Evolutionary conservation across 805 yeast genomes (phyloP).

Genomic region (Candida nemodendra): DNA sequence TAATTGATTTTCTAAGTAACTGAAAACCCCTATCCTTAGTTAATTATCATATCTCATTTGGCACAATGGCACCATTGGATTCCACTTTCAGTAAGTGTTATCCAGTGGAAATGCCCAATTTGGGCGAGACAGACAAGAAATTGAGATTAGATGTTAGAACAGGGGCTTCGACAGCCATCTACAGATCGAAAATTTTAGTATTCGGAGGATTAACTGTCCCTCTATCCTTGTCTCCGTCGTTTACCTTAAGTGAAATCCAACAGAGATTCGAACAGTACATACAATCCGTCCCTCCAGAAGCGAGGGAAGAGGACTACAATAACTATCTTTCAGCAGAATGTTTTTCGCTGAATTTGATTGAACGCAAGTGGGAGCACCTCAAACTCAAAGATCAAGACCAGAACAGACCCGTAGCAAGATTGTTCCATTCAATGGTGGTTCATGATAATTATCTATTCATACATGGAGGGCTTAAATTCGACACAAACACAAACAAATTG

Average conservation of each 20-base stretch:
- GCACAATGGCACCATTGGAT: constrained; percentile 56
- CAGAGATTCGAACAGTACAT: constrained; percentile 32
- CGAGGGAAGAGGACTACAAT: constrained; percentile 18
- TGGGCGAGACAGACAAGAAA: constrained; percentile 49
- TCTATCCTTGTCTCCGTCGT: constrained; percentile 40
- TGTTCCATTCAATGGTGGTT: constrained; percentile 58
- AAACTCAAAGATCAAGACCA: constrained; percentile 32
- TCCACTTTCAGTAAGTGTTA: constrained; percentile 66
- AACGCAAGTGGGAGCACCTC: constrained; percentile 51
- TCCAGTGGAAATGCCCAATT: constrained; percentile 51
- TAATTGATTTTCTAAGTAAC: too few relatives aligned
- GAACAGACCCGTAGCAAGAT: constrained; percentile 42
- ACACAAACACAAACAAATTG: constrained; percentile 35
- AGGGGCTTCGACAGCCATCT: constrained; percentile 60
- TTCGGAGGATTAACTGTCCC: constrained; percentile 71
- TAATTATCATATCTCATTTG: neutral
- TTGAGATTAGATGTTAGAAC: constrained; percentile 59
- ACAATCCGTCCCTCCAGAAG: constrained; percentile 1
- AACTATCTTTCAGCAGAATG: constrained; percentile 59
- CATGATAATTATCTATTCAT: constrained; percentile 51
- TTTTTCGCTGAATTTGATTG: constrained; percentile 57
- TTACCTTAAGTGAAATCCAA: constrained; percentile 40
- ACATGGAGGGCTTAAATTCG: constrained; percentile 61
- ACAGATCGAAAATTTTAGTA: constrained; percentile 59
- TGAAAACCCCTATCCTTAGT: too few relatives aligned